These are phyloP conservation scores for Claviceps lovelessii DNA, from an alignment of 2,329 filamentous ascomycete species.

Conservation along the genomic window DNA sequence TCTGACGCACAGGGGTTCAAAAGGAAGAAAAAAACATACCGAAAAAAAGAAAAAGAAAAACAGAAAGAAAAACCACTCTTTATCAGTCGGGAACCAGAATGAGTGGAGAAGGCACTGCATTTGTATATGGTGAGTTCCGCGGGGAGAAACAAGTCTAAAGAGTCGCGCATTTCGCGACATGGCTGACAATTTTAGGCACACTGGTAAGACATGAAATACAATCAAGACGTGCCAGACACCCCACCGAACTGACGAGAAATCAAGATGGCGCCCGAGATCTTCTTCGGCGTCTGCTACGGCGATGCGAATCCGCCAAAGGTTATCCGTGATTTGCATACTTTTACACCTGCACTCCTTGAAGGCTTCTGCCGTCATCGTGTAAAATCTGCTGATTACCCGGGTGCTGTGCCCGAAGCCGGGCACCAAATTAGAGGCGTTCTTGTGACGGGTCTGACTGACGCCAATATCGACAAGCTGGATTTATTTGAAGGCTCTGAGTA, in stretches of 20 bases:
- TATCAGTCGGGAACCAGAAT: constrained; percentile 14
- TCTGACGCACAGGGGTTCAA: not conserved
- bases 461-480: constrained; percentile 63
- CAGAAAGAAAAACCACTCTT: too few species aligned
- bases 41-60: too few species aligned
- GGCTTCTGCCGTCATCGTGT: constrained; percentile 60
- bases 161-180: not conserved
- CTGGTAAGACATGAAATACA: constrained; percentile 14
- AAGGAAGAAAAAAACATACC: not conserved
- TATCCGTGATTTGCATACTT: constrained; percentile 41
- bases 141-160: constrained; percentile 1
- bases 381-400: constrained; percentile 61
- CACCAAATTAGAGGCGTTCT: constrained; percentile 58
- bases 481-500: constrained; percentile 72
- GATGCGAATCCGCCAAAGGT: constrained; percentile 31
- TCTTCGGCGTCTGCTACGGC: constrained; percentile 71
- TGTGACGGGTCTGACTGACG: constrained; percentile 63
- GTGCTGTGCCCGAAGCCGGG: constrained; percentile 43
- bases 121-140: constrained; percentile 38
- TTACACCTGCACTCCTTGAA: constrained; percentile 63
- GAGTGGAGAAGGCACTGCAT: constrained; percentile 32
- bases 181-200: constrained; percentile 16
- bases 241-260: constrained; percentile 10
- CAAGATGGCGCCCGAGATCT: constrained; percentile 71
- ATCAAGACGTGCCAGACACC: not conserved